A percentile compares a stretch with the other conserved stretches of the same genome.
These are phyloP conservation scores for Pseudogymnoascus pannorum DNA, from an alignment of 2,329 filamentous ascomycete genomes.

Conservation along the genomic window DNA sequence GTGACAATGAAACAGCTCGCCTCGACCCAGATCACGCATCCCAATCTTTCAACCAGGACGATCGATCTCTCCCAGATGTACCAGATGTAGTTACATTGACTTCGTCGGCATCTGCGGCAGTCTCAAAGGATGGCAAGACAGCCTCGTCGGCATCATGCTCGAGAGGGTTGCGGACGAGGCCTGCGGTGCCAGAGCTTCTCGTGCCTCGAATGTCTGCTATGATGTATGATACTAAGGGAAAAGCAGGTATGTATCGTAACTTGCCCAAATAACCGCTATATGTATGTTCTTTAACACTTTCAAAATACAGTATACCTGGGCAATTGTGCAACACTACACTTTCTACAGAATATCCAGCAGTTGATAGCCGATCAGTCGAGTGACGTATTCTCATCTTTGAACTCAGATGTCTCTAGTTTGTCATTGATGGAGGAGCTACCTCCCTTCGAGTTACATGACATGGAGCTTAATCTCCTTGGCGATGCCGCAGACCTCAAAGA, in stretches of 20 bases:
- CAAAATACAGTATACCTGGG: conserved; percentile 15
- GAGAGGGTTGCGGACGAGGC: not conserved
- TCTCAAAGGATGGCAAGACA: not conserved
- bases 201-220: not conserved
- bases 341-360: conserved; percentile 12
- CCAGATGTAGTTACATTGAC: not conserved
- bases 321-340: conserved; percentile 14
- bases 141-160: not conserved
- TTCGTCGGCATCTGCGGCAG: not conserved
- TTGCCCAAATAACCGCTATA: not conserved
- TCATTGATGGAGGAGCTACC: conserved; percentile 1
- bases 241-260: conserved; percentile 1
- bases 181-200: not conserved
- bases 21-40: not conserved
- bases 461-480: conserved; percentile 14
- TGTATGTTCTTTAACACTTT: not conserved
- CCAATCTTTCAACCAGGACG: not conserved
- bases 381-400: conserved; percentile 9
- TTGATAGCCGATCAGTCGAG: conserved; percentile 7
- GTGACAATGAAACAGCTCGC: not conserved
- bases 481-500: conserved; percentile 5
- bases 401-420: not conserved
- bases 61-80: not conserved
- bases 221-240: conserved; percentile 5
- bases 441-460: conserved; percentile 10